Conservation (phyloP, 2,329 filamentous ascomycete genomes). For the Exophiala sideris region DNA sequence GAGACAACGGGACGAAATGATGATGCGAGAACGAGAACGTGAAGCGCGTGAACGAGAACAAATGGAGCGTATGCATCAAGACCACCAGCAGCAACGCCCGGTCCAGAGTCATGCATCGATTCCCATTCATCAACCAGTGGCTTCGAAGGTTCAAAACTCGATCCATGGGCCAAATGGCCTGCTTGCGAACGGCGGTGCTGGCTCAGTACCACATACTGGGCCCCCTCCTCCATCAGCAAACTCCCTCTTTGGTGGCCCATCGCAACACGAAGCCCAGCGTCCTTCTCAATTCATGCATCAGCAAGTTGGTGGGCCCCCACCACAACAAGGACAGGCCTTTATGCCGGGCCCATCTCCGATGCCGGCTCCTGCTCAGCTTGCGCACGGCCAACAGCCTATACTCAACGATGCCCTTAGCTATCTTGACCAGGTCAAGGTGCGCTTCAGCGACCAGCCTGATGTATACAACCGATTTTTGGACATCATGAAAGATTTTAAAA, state of each 20-base stretch:
- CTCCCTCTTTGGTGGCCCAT: constrained; percentile 49
- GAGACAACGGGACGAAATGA: constrained; percentile 55
- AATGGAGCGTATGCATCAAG: constrained; percentile 47
- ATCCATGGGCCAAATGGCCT: constrained; percentile 92
- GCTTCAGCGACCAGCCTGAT: constrained; percentile 93
- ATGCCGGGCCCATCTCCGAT: constrained; percentile 42
- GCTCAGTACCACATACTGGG: constrained; percentile 50
- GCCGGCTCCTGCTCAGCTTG: constrained; percentile 56
- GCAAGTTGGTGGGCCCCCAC: constrained; percentile 43
- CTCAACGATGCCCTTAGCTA: constrained; percentile 86
- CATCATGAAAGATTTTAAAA: constrained; percentile 99
- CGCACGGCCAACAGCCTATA: constrained; percentile 80
- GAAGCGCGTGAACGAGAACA: constrained; percentile 63
- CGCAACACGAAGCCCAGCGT: constrained; percentile 52
- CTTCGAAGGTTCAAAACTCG: constrained; percentile 71
- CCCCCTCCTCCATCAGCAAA: constrained; percentile 57
- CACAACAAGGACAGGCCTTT: constrained; percentile 50
- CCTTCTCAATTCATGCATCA: constrained; percentile 61
- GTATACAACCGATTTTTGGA: constrained; percentile 96
- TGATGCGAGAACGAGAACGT: constrained; percentile 52
- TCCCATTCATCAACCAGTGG: constrained; percentile 90
- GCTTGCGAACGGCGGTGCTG: constrained; percentile 68
- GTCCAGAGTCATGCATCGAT: constrained; percentile 88
- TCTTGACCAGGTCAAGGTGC: constrained; percentile 95
- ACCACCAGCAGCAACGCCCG: constrained; percentile 63